Percentiles rank a stretch among this genome's conserved stretches.
These are phyloP conservation scores for Hebeloma cylindrosporum DNA, from an alignment of 768 basidiomycete genomes.

Conservation along the genomic window DNA sequence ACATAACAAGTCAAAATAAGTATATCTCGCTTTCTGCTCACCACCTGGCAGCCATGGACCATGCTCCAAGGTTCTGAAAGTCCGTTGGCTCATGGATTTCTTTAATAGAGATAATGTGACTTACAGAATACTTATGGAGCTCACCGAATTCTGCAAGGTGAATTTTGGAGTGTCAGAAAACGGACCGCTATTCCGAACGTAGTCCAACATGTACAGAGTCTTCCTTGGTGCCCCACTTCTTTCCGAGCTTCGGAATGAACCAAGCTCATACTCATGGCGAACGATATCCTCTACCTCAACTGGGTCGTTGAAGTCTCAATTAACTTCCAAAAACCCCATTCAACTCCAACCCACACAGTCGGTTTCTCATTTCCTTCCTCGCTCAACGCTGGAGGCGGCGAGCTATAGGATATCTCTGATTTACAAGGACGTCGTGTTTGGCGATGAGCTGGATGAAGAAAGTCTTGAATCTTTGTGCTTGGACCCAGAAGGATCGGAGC, in stretches of 20 bases:
- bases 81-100: no score
- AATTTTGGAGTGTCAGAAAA: no score
- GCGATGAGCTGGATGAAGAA: conserved; percentile 28
- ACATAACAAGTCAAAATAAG: no score
- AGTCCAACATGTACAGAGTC: conserved; percentile 46
- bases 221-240: conserved; percentile 53
- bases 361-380: conserved; percentile 40
- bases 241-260: conserved; percentile 35
- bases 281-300: conserved; percentile 35
- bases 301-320: conserved; percentile 9
- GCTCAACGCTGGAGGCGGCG: conserved; percentile 62
- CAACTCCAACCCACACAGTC: conserved; percentile 24
- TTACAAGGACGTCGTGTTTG: conserved; percentile 74
- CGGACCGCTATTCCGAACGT: no score
- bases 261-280: conserved; percentile 44
- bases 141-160: no score
- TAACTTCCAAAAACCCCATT: no score
- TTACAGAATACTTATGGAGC: no score
- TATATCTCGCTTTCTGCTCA: no score
- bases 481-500: no score
- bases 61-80: no score
- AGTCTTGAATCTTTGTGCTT: conserved; percentile 6
- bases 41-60: no score
- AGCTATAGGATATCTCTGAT: conserved; percentile 67
- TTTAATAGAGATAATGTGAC: no score